Base-by-base conservation (phyloP, 441 rosid genomes). In the Raphanus hybrid region DNA sequence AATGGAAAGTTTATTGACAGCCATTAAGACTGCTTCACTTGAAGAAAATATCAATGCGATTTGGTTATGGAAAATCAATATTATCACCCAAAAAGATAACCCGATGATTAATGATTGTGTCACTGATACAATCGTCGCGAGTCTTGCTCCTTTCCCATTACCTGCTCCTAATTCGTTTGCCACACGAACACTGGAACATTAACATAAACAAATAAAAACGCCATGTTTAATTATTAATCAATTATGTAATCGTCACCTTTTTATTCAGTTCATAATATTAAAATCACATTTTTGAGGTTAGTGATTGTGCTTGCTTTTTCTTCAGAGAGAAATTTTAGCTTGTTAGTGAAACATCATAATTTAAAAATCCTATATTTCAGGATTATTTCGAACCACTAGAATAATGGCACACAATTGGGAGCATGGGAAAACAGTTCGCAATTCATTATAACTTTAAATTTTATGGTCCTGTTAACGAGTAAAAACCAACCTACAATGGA, bases 161-260 rank as follows among this genome's bases (percentile, higher is more conserved):
- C 97, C 97, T 1, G 97, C 96, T 60, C 97, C 98, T 18, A 94
- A 82, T 78, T 94, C 98, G 55, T 94, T 94, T 2, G 97, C 92
- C 32, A 92, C 98, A 68, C 81, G 79, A 48, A 69, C 64, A 43
- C 80, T 77, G 52, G 52, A 62, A 11, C 35, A 59, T 10, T 55
- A 16, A 68, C 16, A 3, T 12, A 45, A 60, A 7, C 11, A 7
- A 16, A 35, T 8, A 64, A 8, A 15, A 35, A 58, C 14, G 29
- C 6, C 6, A 57, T 3, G 12, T 57, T 8, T 20, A 8, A 18
- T 18, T 18, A 18, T 57, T 8, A 12, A 57, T 16, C 29, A 16
- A 20, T 20, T 57, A 57, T 8, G 29, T 20, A 57, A 23, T 23
- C 26, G 26, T 23, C 26, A 23, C 26, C 26, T 23, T 23, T 23